Percentiles rank a stretch among this genome's conserved stretches.
Evolutionary conservation across 441 rosid genomes (phyloP).

Genomic region (Pelargonium cotyledonis): DNA sequence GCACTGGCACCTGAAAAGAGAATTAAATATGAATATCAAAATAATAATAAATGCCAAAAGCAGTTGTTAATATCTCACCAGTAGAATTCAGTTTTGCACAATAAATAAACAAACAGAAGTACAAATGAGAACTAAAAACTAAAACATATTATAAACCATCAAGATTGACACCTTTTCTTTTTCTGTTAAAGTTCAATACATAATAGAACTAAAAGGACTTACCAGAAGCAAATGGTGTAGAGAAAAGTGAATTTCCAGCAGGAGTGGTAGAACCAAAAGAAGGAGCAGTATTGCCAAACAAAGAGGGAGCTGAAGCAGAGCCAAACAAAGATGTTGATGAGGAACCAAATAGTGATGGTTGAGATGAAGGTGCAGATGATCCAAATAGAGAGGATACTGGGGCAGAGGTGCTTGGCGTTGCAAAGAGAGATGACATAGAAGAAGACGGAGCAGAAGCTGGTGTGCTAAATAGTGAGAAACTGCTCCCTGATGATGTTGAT

Average conservation of each 20-base stretch:
- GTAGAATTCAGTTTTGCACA: neutral
- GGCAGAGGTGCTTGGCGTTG: slow-evolving; percentile 60
- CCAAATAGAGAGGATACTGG: slow-evolving; percentile 55
- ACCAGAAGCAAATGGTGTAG: slow-evolving; percentile 61
- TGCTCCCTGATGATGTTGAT: slow-evolving; percentile 61
- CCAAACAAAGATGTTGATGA: slow-evolving; percentile 46
- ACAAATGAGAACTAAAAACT: neutral
- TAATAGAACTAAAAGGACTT: slow-evolving; percentile 16
- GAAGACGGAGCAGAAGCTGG: slow-evolving; percentile 56
- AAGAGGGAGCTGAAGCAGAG: slow-evolving; percentile 55
- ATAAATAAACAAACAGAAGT: neutral
- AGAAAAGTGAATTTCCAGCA: slow-evolving; percentile 50
- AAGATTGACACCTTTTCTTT: neutral
- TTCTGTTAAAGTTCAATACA: slow-evolving; percentile 1
- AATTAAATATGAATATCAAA: slow-evolving; percentile 13
- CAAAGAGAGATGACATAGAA: slow-evolving; percentile 46
- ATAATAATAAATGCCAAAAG: neutral
- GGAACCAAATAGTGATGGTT: slow-evolving; percentile 35
- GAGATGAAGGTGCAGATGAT: slow-evolving; percentile 44
- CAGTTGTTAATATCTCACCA: neutral
- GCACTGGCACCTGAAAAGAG: slow-evolving; percentile 43
- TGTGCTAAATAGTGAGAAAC: slow-evolving; percentile 56
- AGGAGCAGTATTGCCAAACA: slow-evolving; percentile 44
- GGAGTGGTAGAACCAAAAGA: slow-evolving; percentile 48
- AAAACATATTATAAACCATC: neutral